Base-by-base conservation (phyloP, 208 protist species). In the Crithidia thermophila region DNA sequence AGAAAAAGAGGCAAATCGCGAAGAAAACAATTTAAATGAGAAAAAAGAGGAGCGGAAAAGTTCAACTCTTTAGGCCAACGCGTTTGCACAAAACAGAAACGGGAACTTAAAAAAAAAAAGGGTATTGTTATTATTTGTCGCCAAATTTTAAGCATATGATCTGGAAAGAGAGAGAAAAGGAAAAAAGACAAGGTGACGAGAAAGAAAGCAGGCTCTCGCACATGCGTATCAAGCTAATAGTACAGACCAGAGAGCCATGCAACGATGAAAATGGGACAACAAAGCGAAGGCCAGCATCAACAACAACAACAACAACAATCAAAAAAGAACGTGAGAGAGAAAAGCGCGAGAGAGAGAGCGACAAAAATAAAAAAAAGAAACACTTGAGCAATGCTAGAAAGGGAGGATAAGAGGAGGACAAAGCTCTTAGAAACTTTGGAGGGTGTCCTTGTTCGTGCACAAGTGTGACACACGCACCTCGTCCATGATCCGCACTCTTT, bases 271-370 rank as follows among this genome's bases (percentile, higher is more conserved):
- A 7, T 8, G 3, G 21, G n/a, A n/a, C n/a, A n/a, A n/a, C n/a
- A n/a, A n/a, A n/a, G n/a, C n/a, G n/a, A n/a, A n/a, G n/a, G n/a
- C n/a, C n/a, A n/a, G n/a, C n/a, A n/a, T n/a, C n/a, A n/a, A n/a
- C n/a, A n/a, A n/a, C n/a, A n/a, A n/a, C n/a, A n/a, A 45, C 23
- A 56, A 27, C 4, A 47, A 40, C 11, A 37, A 40, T 30, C 37
- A 57, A 53, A 66, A 14, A n/a, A n/a, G n/a, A n/a, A n/a, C n/a
- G n/a, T 52, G 46, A 50, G 45, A 39, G 37, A 43, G 33, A 65
- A 53, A 50, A 8, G 49, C 21, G 7, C 5, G 49, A 34, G 36
- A 43, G 16, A 16, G 39, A 43, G 39, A 43, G n/a, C n/a, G 13
- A 16, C 39, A 43, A 43, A 16, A 16, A 16, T 16, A 16, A 43